Evolutionary conservation across 129 eudicot genomes (phyloP), one percentile per base, ranked within the genome.

Genomic region (Arctium minus): DNA sequence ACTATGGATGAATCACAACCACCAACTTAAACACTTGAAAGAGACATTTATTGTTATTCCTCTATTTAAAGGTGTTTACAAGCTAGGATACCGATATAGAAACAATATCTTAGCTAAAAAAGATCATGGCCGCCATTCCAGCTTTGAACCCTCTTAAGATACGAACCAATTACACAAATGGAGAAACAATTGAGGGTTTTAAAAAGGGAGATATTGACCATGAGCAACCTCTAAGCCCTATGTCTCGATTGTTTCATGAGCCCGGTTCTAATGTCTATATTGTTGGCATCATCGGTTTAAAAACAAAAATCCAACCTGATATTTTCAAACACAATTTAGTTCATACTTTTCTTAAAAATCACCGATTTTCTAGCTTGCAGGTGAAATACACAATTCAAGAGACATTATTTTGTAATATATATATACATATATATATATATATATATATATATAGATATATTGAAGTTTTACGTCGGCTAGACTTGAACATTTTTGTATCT

Each of bases 301-400:
- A 73, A 72, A 79, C 83, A 62, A 78, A 73, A 62, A 32, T 84
- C 29, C 30, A 81, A 40, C 81, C 88, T 0, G 31, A 82, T 38
- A 77, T 82, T 74, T 32, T 86, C n/a, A 86, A 86, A 74, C 70
- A 74, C 9, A 79, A 79, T 53, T 53, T 86, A 44, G 77, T 50
- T 36, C 83, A 74, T 33, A 78, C 86, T 12, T 3, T 86, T 33
- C 70, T 82, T 27, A 74, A 79, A 39, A 84, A 83, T 18, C 86
- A 70, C 4, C 86, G 84, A 0, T 83, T 82, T 81, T 86, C 86
- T 4, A 79, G 86, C 74, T 50, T 86, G 82, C 89, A 86, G 89
- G 89, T 86, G 53, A 35, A 74, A 39, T 35, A 44, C 31, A 33
- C 38, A 3, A 15, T 27, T 18, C 2, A 17, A 44, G 29, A 31